Evolutionary conservation across 1,284 basidiomycete genomes (phyloP).

Genomic region (Austropuccinia psidii): DNA sequence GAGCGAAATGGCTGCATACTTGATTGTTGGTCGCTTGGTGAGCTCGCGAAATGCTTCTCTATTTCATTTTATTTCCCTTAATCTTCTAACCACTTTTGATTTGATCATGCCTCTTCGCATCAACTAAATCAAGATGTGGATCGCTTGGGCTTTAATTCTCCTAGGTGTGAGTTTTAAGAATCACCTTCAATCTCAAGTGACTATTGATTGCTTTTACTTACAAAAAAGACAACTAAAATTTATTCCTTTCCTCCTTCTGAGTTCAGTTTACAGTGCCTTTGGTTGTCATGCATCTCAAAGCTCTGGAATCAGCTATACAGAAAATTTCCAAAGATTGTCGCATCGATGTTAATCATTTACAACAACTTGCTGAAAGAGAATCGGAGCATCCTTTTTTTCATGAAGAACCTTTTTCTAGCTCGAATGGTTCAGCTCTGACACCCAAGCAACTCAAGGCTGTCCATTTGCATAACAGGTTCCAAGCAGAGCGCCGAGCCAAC

Average conservation of each 20-base stretch:
- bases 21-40: constrained; percentile 3
- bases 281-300: constrained; percentile 7
- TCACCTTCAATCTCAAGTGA: neutral
- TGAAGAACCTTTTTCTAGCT: constrained; percentile 15
- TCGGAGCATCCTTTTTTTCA: neutral
- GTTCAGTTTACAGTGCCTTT: constrained; percentile 16
- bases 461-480: neutral
- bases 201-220: neutral
- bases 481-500: constrained; percentile 4
- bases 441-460: neutral
- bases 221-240: no score
- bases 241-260: no score
- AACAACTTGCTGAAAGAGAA: neutral
- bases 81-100: no score
- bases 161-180: neutral
- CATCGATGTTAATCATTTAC: constrained; percentile 18
- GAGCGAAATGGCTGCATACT: constrained; percentile 1
- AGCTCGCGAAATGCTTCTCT: neutral
- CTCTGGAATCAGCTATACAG: constrained; percentile 8
- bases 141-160: constrained; percentile 5
- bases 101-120: no score
- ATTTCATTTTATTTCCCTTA: neutral
- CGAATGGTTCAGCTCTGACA: neutral
- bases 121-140: neutral
- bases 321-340: constrained; percentile 3